These are phyloP conservation scores for Exserohilum rostratum DNA, from an alignment of 2,329 filamentous ascomycete genomes.

Conservation along the genomic window DNA sequence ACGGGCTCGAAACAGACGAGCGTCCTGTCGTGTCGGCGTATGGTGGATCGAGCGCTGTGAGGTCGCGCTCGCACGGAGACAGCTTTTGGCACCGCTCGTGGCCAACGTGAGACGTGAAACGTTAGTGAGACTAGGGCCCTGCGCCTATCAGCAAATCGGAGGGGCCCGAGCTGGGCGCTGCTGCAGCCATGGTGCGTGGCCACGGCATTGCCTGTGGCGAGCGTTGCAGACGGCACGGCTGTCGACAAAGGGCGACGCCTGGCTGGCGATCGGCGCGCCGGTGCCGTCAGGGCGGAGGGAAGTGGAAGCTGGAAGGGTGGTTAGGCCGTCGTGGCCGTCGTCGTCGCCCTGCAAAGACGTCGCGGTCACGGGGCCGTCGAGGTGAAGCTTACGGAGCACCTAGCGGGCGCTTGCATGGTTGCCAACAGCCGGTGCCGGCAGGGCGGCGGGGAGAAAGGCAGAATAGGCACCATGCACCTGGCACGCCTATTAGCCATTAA, in stretches of 20 bases:
- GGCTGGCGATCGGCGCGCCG: too few relatives aligned
- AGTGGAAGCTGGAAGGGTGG: too few relatives aligned
- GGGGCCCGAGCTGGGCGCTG: background rate
- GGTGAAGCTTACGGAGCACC: background rate
- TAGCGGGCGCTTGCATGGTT: slow-evolving; percentile 7
- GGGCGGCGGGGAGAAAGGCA: too few relatives aligned
- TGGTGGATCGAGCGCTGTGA: slow-evolving; percentile 5
- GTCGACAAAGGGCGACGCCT: too few relatives aligned
- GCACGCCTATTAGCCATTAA: background rate
- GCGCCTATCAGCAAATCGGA: slow-evolving; percentile 9
- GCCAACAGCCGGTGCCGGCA: background rate
- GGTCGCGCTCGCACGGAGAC: slow-evolving; percentile 15
- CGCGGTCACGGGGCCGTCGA: background rate
- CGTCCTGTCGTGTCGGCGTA: slow-evolving; percentile 5
- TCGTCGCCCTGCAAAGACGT: background rate
- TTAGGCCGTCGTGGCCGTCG: background rate
- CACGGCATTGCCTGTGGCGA: slow-evolving; percentile 4
- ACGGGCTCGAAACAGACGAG: slow-evolving; percentile 21
- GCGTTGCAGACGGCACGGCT: background rate
- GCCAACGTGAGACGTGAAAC: slow-evolving; percentile 19
- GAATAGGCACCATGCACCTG: too few relatives aligned
- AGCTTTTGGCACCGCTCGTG: slow-evolving; percentile 20
- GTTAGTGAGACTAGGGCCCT: slow-evolving; percentile 14
- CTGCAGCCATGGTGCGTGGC: background rate
- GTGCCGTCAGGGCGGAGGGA: too few relatives aligned